These are phyloP conservation scores for Neurospora tetraspora DNA, from an alignment of 495 filamentous ascomycete genomes.

Conservation along the genomic window DNA sequence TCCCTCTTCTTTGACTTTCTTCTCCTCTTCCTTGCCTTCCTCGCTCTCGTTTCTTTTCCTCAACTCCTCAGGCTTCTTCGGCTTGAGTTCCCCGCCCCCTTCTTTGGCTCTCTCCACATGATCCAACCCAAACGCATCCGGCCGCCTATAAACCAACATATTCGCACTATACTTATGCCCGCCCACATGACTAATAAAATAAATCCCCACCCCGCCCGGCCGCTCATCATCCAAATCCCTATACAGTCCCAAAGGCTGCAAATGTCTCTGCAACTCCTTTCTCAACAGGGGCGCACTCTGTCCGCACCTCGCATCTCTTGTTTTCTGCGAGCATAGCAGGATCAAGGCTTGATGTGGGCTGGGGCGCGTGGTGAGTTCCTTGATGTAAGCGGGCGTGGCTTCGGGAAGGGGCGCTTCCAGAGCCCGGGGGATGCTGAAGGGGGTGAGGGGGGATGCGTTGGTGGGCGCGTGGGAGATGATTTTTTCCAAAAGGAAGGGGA, in stretches of 20 bases:
- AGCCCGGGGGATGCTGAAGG: conserved; percentile 22
- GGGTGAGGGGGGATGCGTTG: conserved; percentile 54
- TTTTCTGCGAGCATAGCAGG: conserved; percentile 86
- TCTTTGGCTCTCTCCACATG: conserved; percentile 26
- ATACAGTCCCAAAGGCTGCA: conserved; percentile 73
- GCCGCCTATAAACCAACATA: conserved; percentile 74
- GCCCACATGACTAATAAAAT: conserved; percentile 93
- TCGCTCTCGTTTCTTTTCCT: too few relatives aligned
- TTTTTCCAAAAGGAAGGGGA: conserved; percentile 58
- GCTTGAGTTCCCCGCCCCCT: conserved; percentile 13
- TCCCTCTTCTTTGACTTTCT: conserved; percentile 7
- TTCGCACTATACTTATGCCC: conserved; percentile 94
- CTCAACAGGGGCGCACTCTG: conserved; percentile 80
- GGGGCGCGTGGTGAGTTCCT: conserved; percentile 52
- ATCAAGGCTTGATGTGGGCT: conserved; percentile 79
- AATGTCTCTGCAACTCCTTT: conserved; percentile 80
- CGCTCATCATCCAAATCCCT: conserved; percentile 80
- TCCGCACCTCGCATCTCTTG: conserved; percentile 88
- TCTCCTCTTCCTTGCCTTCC: too few relatives aligned
- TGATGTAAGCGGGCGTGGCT: conserved; percentile 13
- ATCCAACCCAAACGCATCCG: conserved; percentile 49
- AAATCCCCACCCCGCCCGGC: conserved; percentile 83
- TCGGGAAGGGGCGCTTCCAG: conserved; percentile 47
- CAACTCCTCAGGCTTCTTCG: conserved; percentile 4
- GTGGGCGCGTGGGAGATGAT: conserved; percentile 67